Conservation (phyloP, 1,284 basidiomycete genomes). For the Trichosporon ovoides region DNA sequence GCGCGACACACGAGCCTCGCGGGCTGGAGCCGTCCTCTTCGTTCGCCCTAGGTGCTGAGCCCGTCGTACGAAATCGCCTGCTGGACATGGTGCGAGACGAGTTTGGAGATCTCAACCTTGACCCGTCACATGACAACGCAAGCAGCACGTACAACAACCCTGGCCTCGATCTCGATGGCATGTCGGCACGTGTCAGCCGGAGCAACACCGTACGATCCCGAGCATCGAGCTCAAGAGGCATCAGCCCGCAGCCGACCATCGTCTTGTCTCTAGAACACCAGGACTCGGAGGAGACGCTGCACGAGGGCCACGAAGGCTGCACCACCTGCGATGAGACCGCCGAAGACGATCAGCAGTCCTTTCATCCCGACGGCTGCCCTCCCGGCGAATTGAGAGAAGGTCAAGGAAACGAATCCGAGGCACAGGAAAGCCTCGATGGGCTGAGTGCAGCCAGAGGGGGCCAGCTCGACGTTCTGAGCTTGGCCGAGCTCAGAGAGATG, state of each 20-base stretch:
- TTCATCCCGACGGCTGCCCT: background rate
- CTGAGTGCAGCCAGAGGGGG: background rate
- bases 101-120: background rate
- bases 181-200: background rate
- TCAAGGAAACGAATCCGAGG: too few relatives aligned
- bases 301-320: background rate
- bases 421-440: too few relatives aligned
- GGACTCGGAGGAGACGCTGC: background rate
- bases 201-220: background rate
- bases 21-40: background rate
- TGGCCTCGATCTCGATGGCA: background rate
- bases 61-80: background rate
- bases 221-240: background rate
- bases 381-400: too few relatives aligned
- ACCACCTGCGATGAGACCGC: background rate
- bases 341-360: background rate
- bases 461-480: background rate
- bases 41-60: background rate
- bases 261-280: background rate
- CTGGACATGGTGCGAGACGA: constrained; percentile 2
- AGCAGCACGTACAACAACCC: background rate
- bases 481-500: background rate
- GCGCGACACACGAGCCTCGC: too few relatives aligned
- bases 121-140: background rate
- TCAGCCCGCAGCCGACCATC: background rate